Conservation (phyloP, 2,329 filamentous ascomycete species). For the Chrysoporthe austroafricana region DNA sequence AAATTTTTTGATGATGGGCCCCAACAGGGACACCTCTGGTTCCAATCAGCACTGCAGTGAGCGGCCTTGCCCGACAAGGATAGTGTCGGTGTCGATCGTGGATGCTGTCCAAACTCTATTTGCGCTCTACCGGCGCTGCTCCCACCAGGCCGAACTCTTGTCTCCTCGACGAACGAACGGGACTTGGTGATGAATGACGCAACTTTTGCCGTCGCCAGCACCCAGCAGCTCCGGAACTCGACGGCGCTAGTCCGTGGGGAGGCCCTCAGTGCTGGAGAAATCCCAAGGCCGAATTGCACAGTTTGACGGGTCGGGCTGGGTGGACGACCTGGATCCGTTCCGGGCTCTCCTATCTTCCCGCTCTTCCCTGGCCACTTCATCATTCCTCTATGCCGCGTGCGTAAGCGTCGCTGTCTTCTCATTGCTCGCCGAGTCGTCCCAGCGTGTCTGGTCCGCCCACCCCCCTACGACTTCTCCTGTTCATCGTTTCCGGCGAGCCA, state of each 20-base stretch:
- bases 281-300: not conserved
- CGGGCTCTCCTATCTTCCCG: not conserved
- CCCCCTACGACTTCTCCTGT: not conserved
- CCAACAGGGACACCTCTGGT: not conserved
- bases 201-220: not conserved
- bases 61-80: not conserved
- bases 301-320: not conserved
- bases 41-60: not conserved
- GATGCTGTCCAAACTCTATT: conserved; percentile 11
- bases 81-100: conserved; percentile 6
- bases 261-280: not conserved
- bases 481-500: not conserved
- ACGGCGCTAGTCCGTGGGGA: not conserved
- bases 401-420: conserved; percentile 1
- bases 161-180: not conserved
- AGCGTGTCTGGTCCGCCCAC: not conserved
- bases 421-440: not conserved
- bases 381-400: conserved; percentile 6
- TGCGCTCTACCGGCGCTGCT: not conserved
- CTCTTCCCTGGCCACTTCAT: conserved; percentile 4
- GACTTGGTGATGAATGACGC: conserved; percentile 12
- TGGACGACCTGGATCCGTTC: not conserved
- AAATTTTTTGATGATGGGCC: not conserved
- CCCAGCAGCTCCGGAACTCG: not conserved
- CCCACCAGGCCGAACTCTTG: not conserved